Percentiles rank a stretch among this genome's conserved stretches.
Conservation (phyloP, 1,284 basidiomycete genomes). For the Cerrena zonata region DNA sequence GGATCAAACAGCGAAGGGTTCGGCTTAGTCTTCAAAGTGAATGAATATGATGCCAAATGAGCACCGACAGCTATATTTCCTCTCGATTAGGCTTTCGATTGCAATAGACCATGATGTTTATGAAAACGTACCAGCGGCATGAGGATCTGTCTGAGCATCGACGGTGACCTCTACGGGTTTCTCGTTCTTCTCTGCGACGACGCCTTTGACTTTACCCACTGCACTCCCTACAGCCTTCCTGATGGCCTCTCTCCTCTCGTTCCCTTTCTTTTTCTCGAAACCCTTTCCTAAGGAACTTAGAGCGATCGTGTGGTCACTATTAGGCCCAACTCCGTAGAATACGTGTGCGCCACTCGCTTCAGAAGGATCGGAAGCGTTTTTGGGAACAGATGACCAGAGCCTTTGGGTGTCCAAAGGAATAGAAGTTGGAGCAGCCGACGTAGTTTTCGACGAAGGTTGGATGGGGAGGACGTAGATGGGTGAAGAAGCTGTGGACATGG, state of each 20-base stretch:
- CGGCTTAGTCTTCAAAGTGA: slow-evolving; percentile 69
- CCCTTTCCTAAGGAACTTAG: slow-evolving; percentile 61
- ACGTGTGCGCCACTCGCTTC: slow-evolving; percentile 61
- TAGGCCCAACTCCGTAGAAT: slow-evolving; percentile 64
- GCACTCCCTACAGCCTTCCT: slow-evolving; percentile 63
- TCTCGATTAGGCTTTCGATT: too few relatives aligned
- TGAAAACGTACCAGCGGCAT: slow-evolving; percentile 61
- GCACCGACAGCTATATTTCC: slow-evolving; percentile 72
- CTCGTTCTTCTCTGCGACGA: slow-evolving; percentile 49
- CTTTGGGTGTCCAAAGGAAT: slow-evolving; percentile 28
- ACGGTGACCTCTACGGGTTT: slow-evolving; percentile 48
- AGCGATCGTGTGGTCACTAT: slow-evolving; percentile 40
- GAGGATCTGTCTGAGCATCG: slow-evolving; percentile 62
- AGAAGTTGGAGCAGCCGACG: slow-evolving; percentile 12
- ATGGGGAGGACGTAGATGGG: slow-evolving; percentile 40
- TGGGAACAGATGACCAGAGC: slow-evolving; percentile 40
- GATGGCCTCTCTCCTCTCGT: slow-evolving; percentile 56
- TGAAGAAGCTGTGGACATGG: background rate
- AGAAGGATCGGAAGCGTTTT: slow-evolving; percentile 37
- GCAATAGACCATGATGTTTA: too few relatives aligned
- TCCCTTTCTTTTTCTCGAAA: slow-evolving; percentile 42
- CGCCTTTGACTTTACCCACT: slow-evolving; percentile 54
- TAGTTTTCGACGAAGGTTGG: slow-evolving; percentile 31
- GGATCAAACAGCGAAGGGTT: slow-evolving; percentile 52
- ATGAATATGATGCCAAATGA: slow-evolving; percentile 67